phyloP scores from a whole-genome alignment of 2,329 filamentous ascomycete species.

The Penicillium occitanis region DNA sequence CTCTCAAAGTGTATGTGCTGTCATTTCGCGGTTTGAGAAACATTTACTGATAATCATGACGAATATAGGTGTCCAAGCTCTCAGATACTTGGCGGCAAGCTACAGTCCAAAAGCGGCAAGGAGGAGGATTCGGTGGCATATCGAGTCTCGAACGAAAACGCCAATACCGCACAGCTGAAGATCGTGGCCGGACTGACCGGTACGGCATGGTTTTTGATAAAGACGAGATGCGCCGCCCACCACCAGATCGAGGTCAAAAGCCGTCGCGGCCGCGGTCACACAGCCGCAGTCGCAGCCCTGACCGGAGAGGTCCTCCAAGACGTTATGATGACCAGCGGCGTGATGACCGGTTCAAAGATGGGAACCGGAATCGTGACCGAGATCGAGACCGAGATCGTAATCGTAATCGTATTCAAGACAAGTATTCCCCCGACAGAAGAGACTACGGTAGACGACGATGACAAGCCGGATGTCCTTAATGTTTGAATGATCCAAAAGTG shows the following conservation, averaged over 20 bases:
- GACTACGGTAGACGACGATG: conserved; percentile 31
- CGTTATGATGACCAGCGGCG: conserved; percentile 31
- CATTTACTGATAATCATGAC: conserved; percentile 26
- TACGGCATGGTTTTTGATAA: conserved; percentile 84
- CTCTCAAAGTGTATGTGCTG: conserved; percentile 76
- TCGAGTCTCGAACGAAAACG: conserved; percentile 82
- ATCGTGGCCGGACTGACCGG: conserved; percentile 46
- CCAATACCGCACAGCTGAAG: conserved; percentile 75
- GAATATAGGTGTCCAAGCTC: conserved; percentile 63
- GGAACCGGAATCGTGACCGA: conserved; percentile 31
- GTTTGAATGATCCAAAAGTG: not conserved
- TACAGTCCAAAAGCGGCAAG: conserved; percentile 75
- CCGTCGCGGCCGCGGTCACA: conserved; percentile 28
- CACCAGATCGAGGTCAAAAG: conserved; percentile 23
- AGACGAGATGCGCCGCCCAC: conserved; percentile 60
- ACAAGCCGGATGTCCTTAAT: conserved; percentile 3
- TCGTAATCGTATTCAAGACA: not conserved
- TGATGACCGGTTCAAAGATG: conserved; percentile 43
- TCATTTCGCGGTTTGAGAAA: not conserved
- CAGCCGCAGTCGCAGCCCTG: conserved; percentile 49
- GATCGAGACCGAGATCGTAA: conserved; percentile 13
- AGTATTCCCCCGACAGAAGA: conserved; percentile 27
- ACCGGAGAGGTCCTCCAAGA: conserved; percentile 23
- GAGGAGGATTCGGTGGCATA: conserved; percentile 87
- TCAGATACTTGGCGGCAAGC: conserved; percentile 86